Evolutionary conservation across 2,329 filamentous ascomycete genomes (phyloP).

Genomic region (Bipolaris gigantea): DNA sequence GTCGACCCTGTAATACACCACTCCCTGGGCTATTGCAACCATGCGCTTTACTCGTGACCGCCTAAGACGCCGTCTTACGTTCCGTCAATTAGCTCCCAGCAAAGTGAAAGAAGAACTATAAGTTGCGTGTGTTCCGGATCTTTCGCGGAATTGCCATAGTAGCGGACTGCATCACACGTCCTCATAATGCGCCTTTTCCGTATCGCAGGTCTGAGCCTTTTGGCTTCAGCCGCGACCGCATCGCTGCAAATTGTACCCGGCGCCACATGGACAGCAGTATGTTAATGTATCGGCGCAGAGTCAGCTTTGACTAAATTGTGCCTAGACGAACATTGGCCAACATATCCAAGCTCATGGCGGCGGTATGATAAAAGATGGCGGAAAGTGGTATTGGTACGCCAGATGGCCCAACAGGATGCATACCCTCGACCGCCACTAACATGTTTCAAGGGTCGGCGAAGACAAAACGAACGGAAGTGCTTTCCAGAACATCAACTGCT

Average conservation of each 20-base stretch:
- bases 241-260: slow-evolving; percentile 46
- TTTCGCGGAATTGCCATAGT: neutral
- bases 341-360: slow-evolving; percentile 69
- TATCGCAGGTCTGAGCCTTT: slow-evolving; percentile 14
- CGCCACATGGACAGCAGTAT: slow-evolving; percentile 46
- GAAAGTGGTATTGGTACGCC: slow-evolving; percentile 59
- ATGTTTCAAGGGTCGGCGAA: slow-evolving; percentile 60
- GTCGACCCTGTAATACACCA: neutral
- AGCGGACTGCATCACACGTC: neutral
- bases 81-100: slow-evolving; percentile 14
- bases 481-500: slow-evolving; percentile 70
- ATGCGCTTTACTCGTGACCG: slow-evolving; percentile 15
- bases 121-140: neutral
- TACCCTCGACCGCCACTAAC: neutral
- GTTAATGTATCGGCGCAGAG: neutral
- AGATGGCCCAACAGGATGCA: no score
- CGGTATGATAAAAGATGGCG: slow-evolving; percentile 61
- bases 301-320: slow-evolving; percentile 6
- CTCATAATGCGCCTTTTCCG: slow-evolving; percentile 25
- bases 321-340: slow-evolving; percentile 49
- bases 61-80: neutral
- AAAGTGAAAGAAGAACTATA: neutral
- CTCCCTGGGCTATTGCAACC: slow-evolving; percentile 4
- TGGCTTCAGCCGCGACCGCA: slow-evolving; percentile 28
- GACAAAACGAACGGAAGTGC: slow-evolving; percentile 65